Conservation (phyloP, 1,139 yeast genomes). For the Keqinozyma sinolaborantium region DNA sequence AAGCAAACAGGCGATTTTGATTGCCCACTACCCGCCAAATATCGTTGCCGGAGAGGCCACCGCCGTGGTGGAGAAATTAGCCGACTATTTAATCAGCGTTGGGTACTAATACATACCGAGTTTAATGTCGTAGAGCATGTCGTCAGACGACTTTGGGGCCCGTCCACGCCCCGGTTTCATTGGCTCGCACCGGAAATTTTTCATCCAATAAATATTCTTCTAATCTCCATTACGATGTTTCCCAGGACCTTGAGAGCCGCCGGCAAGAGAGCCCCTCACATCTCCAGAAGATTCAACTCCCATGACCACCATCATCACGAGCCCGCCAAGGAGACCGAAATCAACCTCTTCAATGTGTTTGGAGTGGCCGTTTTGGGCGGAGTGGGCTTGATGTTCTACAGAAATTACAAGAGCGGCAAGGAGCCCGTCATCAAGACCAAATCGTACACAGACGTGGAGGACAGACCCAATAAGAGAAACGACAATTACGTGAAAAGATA, state of each 20-base stretch:
- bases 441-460: conserved; percentile 37
- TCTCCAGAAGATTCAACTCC: conserved; percentile 31
- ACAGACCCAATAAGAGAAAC: conserved; percentile 34
- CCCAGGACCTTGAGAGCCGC: conserved; percentile 9
- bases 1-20: conserved; percentile 85
- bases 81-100: conserved; percentile 86
- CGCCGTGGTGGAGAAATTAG: conserved; percentile 88
- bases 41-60: conserved; percentile 96
- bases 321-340: conserved; percentile 33
- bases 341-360: conserved; percentile 38
- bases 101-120: conserved; percentile 49
- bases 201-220: conserved; percentile 10
- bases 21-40: conserved; percentile 93
- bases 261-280: conserved; percentile 5
- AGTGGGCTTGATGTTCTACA: conserved; percentile 33
- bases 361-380: conserved; percentile 43
- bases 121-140: neutral
- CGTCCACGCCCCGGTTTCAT: neutral
- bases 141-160: neutral
- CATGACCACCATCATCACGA: conserved; percentile 23
- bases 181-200: neutral
- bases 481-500: conserved; percentile 37
- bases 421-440: conserved; percentile 39
- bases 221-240: conserved; percentile 10
- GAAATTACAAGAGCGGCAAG: conserved; percentile 31